These are phyloP conservation scores for Alternaria burnsii DNA, from an alignment of 2,329 filamentous ascomycete species.

Conservation along the genomic window DNA sequence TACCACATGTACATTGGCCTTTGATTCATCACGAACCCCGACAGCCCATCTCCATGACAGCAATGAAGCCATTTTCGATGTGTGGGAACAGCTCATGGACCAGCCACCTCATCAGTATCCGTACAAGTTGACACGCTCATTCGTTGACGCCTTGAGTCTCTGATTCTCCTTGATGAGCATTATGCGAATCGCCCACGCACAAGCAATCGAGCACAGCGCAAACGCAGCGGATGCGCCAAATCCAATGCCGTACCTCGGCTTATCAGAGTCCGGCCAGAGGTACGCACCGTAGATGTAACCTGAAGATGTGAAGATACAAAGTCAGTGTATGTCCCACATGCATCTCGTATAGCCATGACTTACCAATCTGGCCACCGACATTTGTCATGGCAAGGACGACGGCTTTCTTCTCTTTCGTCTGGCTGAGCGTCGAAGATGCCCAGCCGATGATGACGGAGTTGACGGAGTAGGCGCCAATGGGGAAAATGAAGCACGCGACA, in stretches of 20 bases:
- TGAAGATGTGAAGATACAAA: too few relatives aligned
- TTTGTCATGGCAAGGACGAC: conserved; percentile 45
- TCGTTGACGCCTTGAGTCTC: conserved; percentile 31
- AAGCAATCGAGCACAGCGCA: conserved; percentile 39
- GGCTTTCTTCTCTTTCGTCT: conserved; percentile 44
- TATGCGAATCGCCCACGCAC: conserved; percentile 37
- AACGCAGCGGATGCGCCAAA: conserved; percentile 42
- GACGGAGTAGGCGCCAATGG: conserved; percentile 41
- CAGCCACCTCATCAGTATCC: conserved; percentile 29
- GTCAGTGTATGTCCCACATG: too few relatives aligned
- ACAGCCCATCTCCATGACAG: neutral
- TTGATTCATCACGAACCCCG: neutral
- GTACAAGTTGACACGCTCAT: conserved; percentile 40
- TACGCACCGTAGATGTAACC: conserved; percentile 44
- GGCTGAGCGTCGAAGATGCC: conserved; percentile 38
- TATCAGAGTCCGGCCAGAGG: conserved; percentile 37
- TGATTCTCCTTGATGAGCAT: conserved; percentile 42
- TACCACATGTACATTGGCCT: neutral
- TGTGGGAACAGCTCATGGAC: neutral
- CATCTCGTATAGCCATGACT: too few relatives aligned
- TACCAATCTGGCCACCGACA: conserved; percentile 32
- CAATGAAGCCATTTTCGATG: neutral
- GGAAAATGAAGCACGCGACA: conserved; percentile 43
- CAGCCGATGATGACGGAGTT: conserved; percentile 45
- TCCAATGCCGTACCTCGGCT: conserved; percentile 37